Evolutionary conservation across 78 protist genomes (phyloP), one percentile per base, ranked within the genome.

Genomic region (Guillardia theta): DNA sequence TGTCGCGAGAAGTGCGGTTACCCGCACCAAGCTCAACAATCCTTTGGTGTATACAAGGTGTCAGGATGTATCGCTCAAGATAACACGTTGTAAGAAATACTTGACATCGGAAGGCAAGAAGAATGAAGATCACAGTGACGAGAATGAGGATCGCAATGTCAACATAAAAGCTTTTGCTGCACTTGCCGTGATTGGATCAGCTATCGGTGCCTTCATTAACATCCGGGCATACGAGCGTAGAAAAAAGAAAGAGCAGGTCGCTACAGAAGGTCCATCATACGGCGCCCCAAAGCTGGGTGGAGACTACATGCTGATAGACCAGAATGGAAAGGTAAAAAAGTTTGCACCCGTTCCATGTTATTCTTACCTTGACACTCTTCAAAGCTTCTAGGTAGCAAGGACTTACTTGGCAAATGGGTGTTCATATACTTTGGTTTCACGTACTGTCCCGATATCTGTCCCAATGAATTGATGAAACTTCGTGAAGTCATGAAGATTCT

Each of bases 361-460:
- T 15, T 50, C 15, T 50, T 50, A 15, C 58, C 27, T 1, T 58
- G 70, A 30, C 70, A 58, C 39, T 58, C 27, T 24, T 27, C 70
- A 6, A 58, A 58, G 70, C n/a, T n/a, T n/a, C n/a, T n/a, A n/a
- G n/a, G n/a, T n/a, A 58, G 6, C 70, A 24, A 58, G 70, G 70
- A 88, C 3, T n/a, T 88, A 22, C 93, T 1, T 12, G 93, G 93
- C 33, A 8, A 88, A 64, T 88, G 93, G 93, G 0, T 88, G 76
- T 27, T 88, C 53, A 41, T 88, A 22, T 88, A 88, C 37, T 88
- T 88, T 19, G 93, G 93, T 12, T 88, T 88, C 93, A 88, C 93
- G 41, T 88, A 48, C 93, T 88, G 93, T 41, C 93, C 93, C 8
- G 93, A 88, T 27, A 88, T 88, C 36, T 88, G 93, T 48, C 93